Evolutionary conservation across 2,329 filamentous ascomycete genomes (phyloP).

Genomic region (Aspergillus fumigatiaffinis): DNA sequence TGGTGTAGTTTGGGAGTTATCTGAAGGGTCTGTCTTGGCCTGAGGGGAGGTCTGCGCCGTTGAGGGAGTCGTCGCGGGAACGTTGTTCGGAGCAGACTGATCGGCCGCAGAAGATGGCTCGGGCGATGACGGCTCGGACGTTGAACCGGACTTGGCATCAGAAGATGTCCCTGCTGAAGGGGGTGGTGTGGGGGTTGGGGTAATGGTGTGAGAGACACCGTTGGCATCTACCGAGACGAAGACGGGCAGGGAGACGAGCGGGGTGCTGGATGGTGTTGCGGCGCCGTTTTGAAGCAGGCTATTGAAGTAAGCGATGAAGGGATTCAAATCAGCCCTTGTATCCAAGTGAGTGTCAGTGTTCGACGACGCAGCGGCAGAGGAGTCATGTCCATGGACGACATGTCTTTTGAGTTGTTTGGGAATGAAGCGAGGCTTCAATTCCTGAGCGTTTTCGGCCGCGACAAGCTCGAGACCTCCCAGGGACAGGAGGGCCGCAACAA

Average conservation of each 20-base stretch:
- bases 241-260: conserved; percentile 16
- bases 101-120: not conserved
- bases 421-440: conserved; percentile 32
- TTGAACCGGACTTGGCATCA: not conserved
- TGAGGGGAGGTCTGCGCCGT: not conserved
- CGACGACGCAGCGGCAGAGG: not conserved
- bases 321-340: not conserved
- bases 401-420: conserved; percentile 31
- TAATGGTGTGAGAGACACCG: conserved; percentile 22
- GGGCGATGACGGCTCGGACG: too few species aligned
- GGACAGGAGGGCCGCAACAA: conserved; percentile 31
- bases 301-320: not conserved
- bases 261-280: not conserved
- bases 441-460: conserved; percentile 26
- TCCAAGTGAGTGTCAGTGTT: not conserved
- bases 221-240: conserved; percentile 19
- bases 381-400: conserved; percentile 6
- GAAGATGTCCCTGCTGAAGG: not conserved
- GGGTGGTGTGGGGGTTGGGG: conserved; percentile 1
- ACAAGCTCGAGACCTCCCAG: conserved; percentile 32
- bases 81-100: not conserved
- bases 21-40: not conserved
- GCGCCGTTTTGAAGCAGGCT: not conserved
- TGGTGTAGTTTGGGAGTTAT: not conserved
- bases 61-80: not conserved